A percentile compares a stretch with the other conserved stretches of the same genome.
Evolutionary conservation across 768 basidiomycete genomes (phyloP).

Genomic region (Hypsizygus marmoreus): DNA sequence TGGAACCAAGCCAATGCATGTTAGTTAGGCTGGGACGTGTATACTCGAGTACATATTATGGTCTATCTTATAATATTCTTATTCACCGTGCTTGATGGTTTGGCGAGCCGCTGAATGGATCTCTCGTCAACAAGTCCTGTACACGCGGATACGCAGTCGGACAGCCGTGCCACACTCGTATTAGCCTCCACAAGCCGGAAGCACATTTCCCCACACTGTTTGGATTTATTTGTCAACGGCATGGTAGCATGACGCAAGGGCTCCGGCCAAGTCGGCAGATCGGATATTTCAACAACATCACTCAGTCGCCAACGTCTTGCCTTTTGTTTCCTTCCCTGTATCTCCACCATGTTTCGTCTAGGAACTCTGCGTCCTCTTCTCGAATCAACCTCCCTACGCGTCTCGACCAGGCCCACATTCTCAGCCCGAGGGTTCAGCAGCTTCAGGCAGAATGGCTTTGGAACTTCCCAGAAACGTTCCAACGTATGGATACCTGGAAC

Average conservation of each 20-base stretch:
- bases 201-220: no score
- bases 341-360: slow-evolving; percentile 14
- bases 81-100: no score
- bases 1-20: slow-evolving; percentile 1
- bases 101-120: no score
- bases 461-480: slow-evolving; percentile 27
- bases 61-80: not conserved
- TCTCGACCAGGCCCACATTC: slow-evolving; percentile 3
- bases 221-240: no score
- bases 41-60: not conserved
- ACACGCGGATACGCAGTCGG: no score
- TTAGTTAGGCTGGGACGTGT: not conserved
- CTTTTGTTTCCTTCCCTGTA: not conserved
- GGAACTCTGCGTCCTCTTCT: slow-evolving; percentile 14
- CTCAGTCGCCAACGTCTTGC: no score
- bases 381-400: slow-evolving; percentile 1
- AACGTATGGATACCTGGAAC: slow-evolving; percentile 21
- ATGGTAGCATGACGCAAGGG: no score
- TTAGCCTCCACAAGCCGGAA: no score
- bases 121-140: no score
- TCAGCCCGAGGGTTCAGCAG: slow-evolving; percentile 24
- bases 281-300: no score
- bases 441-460: slow-evolving; percentile 29
- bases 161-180: no score
- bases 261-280: no score